Evolutionary conservation across 768 basidiomycete genomes (phyloP).

Genomic region (Suillus tomentosus): DNA sequence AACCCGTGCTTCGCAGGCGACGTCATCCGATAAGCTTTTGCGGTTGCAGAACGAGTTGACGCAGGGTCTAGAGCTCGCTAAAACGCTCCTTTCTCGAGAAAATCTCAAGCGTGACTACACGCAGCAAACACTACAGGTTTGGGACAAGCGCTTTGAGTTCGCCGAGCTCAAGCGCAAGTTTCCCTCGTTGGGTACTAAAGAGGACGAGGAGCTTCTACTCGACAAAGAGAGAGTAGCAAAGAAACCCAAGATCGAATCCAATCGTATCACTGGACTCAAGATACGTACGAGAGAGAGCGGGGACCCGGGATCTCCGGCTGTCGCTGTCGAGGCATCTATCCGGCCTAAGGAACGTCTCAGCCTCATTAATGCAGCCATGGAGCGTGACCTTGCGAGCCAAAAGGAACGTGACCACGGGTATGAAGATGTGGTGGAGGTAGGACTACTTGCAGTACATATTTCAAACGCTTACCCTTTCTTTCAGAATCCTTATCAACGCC

Average conservation of each 20-base stretch:
- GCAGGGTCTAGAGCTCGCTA: constrained; percentile 45
- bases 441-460: constrained; percentile 19
- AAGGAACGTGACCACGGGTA: constrained; percentile 79
- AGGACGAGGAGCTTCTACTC: constrained; percentile 70
- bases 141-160: constrained; percentile 76
- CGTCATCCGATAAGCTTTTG: constrained; percentile 85
- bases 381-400: constrained; percentile 63
- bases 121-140: constrained; percentile 62
- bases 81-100: too few species aligned
- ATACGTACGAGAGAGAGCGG: constrained; percentile 50
- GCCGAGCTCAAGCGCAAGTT: constrained; percentile 81
- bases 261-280: constrained; percentile 54
- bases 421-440: constrained; percentile 86
- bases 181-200: constrained; percentile 58
- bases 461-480: constrained; percentile 12
- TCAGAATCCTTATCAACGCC: constrained; percentile 73
- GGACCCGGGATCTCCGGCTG: constrained; percentile 39
- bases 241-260: constrained; percentile 48
- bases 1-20: constrained; percentile 88
- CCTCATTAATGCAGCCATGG: constrained; percentile 51
- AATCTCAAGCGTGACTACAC: constrained; percentile 46
- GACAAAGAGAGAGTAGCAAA: constrained; percentile 72
- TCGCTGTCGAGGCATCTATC: constrained; percentile 50
- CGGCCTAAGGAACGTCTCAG: constrained; percentile 68
- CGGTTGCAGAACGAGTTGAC: constrained; percentile 79